Conservation (phyloP, 495 filamentous ascomycete genomes). For the Talaromyces borbonicus region DNA sequence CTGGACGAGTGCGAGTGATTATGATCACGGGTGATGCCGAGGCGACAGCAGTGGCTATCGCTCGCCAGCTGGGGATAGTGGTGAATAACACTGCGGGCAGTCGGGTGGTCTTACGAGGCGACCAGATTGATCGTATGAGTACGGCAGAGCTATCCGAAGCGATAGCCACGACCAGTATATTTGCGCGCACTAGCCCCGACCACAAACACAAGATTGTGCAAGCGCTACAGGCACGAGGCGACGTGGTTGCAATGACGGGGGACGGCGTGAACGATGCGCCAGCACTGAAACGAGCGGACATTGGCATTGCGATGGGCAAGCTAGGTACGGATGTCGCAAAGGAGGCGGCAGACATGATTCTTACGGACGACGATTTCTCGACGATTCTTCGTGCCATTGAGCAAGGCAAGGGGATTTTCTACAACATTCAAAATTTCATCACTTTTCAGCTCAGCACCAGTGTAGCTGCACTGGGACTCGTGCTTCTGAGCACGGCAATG, state of each 20-base stretch:
- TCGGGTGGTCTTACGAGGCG: constrained; percentile 70
- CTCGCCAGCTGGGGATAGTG: constrained; percentile 85
- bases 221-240: constrained; percentile 84
- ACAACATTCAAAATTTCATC: constrained; percentile 98
- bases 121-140: constrained; percentile 85
- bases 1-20: constrained; percentile 87
- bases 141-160: constrained; percentile 71
- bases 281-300: constrained; percentile 93
- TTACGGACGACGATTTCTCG: constrained; percentile 96
- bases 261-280: constrained; percentile 98
- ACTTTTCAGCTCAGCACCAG: constrained; percentile 98
- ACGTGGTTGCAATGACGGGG: constrained; percentile 98
- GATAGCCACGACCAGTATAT: constrained; percentile 82
- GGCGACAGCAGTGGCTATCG: constrained; percentile 88
- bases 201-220: constrained; percentile 96
- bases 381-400: constrained; percentile 95
- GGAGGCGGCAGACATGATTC: constrained; percentile 98
- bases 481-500: constrained; percentile 81
- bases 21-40: constrained; percentile 99
- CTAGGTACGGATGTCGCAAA: constrained; percentile 96
- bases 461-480: constrained; percentile 83
- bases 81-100: constrained; percentile 36
- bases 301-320: constrained; percentile 93
- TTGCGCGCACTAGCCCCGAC: constrained; percentile 90
- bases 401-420: constrained; percentile 98